Evolutionary conservation across 179 eudicot species (phyloP).

Genomic region (Amaranthus tricolor): DNA sequence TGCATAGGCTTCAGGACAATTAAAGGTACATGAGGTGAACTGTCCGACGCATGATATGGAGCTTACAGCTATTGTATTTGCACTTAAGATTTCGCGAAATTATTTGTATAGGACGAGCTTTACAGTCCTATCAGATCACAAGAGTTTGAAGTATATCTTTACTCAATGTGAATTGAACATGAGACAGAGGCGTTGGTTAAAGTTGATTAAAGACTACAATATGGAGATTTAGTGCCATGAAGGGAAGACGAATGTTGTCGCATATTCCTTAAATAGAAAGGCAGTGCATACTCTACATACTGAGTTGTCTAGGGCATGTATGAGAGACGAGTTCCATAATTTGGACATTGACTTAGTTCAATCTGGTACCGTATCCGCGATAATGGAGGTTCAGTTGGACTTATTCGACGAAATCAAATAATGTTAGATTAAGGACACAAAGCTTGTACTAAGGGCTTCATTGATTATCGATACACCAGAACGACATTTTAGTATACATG

Average conservation of each 20-base stretch:
- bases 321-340: neutral
- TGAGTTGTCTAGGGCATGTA: neutral
- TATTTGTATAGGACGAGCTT: neutral
- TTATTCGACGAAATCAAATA: no score
- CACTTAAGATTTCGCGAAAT: neutral
- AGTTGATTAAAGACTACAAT: constrained; percentile 7
- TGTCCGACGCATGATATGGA: neutral
- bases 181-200: neutral
- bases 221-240: constrained; percentile 2
- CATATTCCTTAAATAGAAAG: constrained; percentile 4
- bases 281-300: neutral
- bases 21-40: neutral
- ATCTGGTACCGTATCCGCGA: neutral
- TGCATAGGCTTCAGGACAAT: neutral
- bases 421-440: no score
- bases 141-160: neutral
- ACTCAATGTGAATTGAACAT: neutral
- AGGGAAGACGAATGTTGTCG: neutral
- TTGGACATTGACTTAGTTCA: neutral
- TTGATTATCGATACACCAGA: no score
- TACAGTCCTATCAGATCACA: neutral
- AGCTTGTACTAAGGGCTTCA: no score
- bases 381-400: no score
- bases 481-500: no score
- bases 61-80: neutral